phyloP scores from a whole-genome alignment of 2,329 filamentous ascomycete species.

The Lasiodiplodia gonubiensis region DNA sequence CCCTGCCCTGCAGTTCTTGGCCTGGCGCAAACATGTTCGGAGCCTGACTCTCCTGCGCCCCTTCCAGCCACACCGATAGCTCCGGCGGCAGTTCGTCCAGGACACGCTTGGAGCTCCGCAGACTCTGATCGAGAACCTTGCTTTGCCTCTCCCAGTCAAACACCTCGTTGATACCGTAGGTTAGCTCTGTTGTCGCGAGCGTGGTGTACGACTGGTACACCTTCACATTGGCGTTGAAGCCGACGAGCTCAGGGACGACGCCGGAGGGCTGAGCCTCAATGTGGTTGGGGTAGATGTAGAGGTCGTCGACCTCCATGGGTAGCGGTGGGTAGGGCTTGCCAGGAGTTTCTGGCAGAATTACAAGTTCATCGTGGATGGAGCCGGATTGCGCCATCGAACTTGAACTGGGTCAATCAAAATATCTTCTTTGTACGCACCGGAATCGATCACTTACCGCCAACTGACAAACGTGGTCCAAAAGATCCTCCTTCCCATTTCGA shows the following conservation, averaged over 20 bases:
- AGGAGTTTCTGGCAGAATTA: slow-evolving; percentile 77
- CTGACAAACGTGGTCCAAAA: slow-evolving; percentile 85
- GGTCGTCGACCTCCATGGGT: slow-evolving; percentile 83
- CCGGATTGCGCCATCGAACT: slow-evolving; percentile 81
- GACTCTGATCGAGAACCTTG: slow-evolving; percentile 71
- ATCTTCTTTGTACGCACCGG: slow-evolving; percentile 11
- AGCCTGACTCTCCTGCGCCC: slow-evolving; percentile 37
- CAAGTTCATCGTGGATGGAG: slow-evolving; percentile 71
- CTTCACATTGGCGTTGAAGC: slow-evolving; percentile 79
- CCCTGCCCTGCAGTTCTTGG: slow-evolving; percentile 29
- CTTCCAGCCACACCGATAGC: slow-evolving; percentile 62
- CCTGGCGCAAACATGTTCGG: slow-evolving; percentile 32
- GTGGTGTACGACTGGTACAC: slow-evolving; percentile 82
- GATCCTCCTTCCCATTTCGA: slow-evolving; percentile 64
- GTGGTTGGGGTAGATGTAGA: slow-evolving; percentile 74
- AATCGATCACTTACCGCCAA: slow-evolving; percentile 57
- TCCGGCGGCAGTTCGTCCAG: slow-evolving; percentile 72
- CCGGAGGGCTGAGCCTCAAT: slow-evolving; percentile 73
- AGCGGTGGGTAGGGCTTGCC: slow-evolving; percentile 78
- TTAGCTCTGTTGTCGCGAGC: slow-evolving; percentile 78
- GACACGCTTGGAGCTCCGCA: slow-evolving; percentile 72
- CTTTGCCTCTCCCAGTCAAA: slow-evolving; percentile 80
- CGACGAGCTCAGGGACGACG: slow-evolving; percentile 72
- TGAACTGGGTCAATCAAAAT: slow-evolving; percentile 19
- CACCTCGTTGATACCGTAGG: slow-evolving; percentile 78